Conservation (phyloP, 495 filamentous ascomycete species). For the Penicillium argentinense region DNA sequence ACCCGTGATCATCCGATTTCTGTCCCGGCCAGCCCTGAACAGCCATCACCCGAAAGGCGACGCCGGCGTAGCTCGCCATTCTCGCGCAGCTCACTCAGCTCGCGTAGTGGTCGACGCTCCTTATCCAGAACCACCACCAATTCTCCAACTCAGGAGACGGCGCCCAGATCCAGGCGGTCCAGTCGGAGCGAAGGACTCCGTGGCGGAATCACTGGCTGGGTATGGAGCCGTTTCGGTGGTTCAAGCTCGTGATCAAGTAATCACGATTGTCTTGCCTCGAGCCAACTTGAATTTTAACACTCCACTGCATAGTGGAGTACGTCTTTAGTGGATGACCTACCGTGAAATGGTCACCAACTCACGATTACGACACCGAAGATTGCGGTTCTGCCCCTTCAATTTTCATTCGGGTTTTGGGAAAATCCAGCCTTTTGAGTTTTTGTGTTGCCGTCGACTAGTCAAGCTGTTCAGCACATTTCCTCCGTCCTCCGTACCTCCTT, state of each 20-base stretch:
- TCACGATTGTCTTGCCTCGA: too few species aligned
- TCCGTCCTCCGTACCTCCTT: not conserved
- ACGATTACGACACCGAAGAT: too few species aligned
- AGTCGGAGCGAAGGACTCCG: slow-evolving; percentile 27
- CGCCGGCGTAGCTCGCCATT: slow-evolving; percentile 23
- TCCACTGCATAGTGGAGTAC: too few species aligned
- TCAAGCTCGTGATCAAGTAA: slow-evolving; percentile 13
- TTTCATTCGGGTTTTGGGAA: too few species aligned
- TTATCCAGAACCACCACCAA: slow-evolving; percentile 9
- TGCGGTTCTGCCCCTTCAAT: too few species aligned
- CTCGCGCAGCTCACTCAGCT: slow-evolving; percentile 3
- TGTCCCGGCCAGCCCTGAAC: slow-evolving; percentile 29
- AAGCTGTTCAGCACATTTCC: not conserved
- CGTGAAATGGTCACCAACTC: too few species aligned
- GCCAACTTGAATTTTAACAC: too few species aligned
- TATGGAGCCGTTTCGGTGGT: slow-evolving; percentile 41
- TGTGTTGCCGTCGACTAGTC: too few species aligned
- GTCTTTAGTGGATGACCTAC: too few species aligned
- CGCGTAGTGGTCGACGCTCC: slow-evolving; percentile 22
- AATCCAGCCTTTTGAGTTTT: too few species aligned
- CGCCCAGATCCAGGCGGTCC: slow-evolving; percentile 11
- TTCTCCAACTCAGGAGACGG: slow-evolving; percentile 9
- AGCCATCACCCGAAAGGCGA: slow-evolving; percentile 5
- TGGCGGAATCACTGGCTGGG: slow-evolving; percentile 37
- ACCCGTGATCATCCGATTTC: slow-evolving; percentile 34